Percentiles rank a stretch among this genome's conserved stretches.
These are phyloP conservation scores for Fusarium proliferatum DNA, from an alignment of 2,329 filamentous ascomycete species.

Conservation along the genomic window DNA sequence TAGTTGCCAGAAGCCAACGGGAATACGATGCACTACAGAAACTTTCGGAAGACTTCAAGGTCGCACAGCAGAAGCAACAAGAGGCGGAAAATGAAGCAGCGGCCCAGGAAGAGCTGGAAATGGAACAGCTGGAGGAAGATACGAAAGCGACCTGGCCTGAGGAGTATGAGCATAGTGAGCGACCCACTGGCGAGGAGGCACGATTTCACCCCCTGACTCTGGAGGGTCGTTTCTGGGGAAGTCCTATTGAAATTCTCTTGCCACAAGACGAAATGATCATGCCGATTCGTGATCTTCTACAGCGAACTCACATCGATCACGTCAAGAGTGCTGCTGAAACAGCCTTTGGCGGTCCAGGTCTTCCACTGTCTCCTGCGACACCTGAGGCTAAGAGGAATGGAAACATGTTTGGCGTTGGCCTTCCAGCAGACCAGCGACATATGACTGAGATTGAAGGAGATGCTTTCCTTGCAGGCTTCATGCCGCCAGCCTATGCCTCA, in stretches of 20 bases:
- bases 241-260: conserved; percentile 78
- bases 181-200: conserved; percentile 47
- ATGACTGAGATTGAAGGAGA: conserved; percentile 83
- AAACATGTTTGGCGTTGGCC: conserved; percentile 71
- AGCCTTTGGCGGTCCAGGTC: conserved; percentile 78
- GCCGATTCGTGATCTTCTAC: conserved; percentile 77
- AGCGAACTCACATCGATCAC: conserved; percentile 77
- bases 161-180: conserved; percentile 50
- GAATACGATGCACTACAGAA: conserved; percentile 66
- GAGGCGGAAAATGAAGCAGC: conserved; percentile 46
- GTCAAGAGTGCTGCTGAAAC: conserved; percentile 76
- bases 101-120: conserved; percentile 51
- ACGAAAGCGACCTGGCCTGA: conserved; percentile 45
- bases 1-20: conserved; percentile 63
- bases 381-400: conserved; percentile 66
- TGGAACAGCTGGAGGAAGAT: conserved; percentile 43
- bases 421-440: conserved; percentile 71
- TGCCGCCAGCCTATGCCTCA: conserved; percentile 78
- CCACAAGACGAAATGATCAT: conserved; percentile 75
- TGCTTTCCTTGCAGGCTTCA: conserved; percentile 74
- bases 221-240: conserved; percentile 78
- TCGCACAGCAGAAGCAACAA: conserved; percentile 51
- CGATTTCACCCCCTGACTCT: conserved; percentile 80
- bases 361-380: conserved; percentile 82
- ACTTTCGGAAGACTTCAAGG: conserved; percentile 68